These are phyloP conservation scores for Alternaria conjuncta DNA, from an alignment of 2,329 filamentous ascomycete species.

Conservation along the genomic window DNA sequence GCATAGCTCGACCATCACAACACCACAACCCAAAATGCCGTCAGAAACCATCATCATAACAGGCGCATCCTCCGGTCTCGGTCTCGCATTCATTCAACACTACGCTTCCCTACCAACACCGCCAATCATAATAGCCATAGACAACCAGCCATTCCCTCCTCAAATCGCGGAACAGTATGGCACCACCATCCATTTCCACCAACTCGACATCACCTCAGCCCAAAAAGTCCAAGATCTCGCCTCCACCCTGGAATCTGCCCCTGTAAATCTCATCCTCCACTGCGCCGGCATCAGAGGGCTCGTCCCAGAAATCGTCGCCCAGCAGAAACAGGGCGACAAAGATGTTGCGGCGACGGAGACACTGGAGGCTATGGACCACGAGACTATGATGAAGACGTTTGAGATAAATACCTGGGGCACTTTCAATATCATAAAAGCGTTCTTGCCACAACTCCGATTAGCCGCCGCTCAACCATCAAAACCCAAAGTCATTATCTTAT, in stretches of 20 bases:
- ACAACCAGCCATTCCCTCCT: conserved; percentile 17
- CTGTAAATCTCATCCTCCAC: conserved; percentile 53
- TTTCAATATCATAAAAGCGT: conserved; percentile 48
- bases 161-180: too few relatives aligned
- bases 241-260: too few relatives aligned
- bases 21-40: background rate
- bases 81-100: conserved; percentile 62
- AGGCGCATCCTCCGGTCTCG: conserved; percentile 94
- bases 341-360: conserved; percentile 52
- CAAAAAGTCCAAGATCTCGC: background rate
- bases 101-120: conserved; percentile 22
- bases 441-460: conserved; percentile 14
- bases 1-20: too few relatives aligned
- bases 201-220: conserved; percentile 16
- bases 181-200: too few relatives aligned
- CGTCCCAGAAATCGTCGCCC: conserved; percentile 37
- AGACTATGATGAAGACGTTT: conserved; percentile 49
- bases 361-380: conserved; percentile 47
- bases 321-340: background rate
- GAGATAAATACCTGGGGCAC: conserved; percentile 53
- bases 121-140: conserved; percentile 28
- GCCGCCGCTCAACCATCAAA: background rate
- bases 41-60: conserved; percentile 79
- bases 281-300: conserved; percentile 55
- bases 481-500: conserved; percentile 51